phyloP scores from a whole-genome alignment of 345 rosid genomes.

The Hibiscus syriacus region DNA sequence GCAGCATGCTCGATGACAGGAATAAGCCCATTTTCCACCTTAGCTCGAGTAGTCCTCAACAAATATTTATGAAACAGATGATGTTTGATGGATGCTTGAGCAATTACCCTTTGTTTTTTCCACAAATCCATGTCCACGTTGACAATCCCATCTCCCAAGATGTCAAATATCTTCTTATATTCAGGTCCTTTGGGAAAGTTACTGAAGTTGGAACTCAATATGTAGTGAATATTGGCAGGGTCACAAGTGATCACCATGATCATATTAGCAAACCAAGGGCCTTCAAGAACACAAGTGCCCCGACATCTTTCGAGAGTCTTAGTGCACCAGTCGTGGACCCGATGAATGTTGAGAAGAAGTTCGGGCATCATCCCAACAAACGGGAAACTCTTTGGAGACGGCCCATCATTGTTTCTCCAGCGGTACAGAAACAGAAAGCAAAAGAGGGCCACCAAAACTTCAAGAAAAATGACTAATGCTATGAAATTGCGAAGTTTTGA shows the following conservation, averaged over 20 bases:
- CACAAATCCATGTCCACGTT: slow-evolving; percentile 37
- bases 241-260: slow-evolving; percentile 36
- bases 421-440: slow-evolving; percentile 4
- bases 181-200: slow-evolving; percentile 53
- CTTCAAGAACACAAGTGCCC: slow-evolving; percentile 27
- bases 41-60: slow-evolving; percentile 21
- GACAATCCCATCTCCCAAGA: slow-evolving; percentile 17
- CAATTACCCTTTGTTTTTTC: slow-evolving; percentile 36
- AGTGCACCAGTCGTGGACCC: background rate
- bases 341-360: background rate
- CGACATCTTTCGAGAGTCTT: background rate
- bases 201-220: slow-evolving; percentile 45
- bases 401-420: slow-evolving; percentile 12
- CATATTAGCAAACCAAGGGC: slow-evolving; percentile 11
- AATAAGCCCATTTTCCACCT: slow-evolving; percentile 37
- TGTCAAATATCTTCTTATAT: slow-evolving; percentile 40
- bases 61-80: slow-evolving; percentile 21
- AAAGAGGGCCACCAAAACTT: background rate
- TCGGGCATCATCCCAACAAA: background rate
- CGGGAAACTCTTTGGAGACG: background rate
- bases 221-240: slow-evolving; percentile 50
- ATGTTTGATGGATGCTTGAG: slow-evolving; percentile 26
- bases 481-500: background rate
- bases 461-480: background rate
- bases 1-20: slow-evolving; percentile 36